Evolutionary conservation across 2,329 filamentous ascomycete species (phyloP).

Genomic region (Trichoderma simmonsii): DNA sequence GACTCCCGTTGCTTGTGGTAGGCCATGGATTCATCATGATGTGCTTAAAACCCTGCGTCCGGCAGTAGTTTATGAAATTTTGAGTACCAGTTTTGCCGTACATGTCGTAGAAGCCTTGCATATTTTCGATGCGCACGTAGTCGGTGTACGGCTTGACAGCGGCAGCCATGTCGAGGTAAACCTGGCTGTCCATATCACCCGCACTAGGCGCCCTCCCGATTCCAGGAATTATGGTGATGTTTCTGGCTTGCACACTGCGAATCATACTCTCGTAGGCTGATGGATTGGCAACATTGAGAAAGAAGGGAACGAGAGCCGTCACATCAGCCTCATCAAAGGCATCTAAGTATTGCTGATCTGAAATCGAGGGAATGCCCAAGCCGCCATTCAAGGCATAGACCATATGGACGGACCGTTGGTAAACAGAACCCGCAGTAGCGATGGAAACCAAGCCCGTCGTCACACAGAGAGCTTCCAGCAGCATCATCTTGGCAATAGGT

Average conservation of each 20-base stretch:
- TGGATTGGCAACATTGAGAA: neutral
- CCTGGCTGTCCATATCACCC: neutral
- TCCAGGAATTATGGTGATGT: neutral
- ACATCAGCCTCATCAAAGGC: neutral
- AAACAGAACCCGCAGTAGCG: neutral
- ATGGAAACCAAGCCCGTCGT: neutral
- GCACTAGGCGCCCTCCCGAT: neutral
- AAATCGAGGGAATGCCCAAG: neutral
- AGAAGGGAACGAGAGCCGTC: neutral
- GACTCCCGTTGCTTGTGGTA: neutral
- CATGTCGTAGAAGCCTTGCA: neutral
- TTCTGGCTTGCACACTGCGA: neutral
- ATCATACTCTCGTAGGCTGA: neutral
- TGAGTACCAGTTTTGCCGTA: neutral
- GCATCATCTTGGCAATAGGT: neutral
- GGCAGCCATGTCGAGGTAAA: neutral
- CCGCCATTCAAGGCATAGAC: neutral
- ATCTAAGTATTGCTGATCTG: neutral
- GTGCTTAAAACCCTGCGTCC: neutral
- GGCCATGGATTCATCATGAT: neutral
- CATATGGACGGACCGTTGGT: neutral
- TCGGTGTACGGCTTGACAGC: neutral
- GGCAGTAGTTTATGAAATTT: neutral
- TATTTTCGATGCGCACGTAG: neutral
- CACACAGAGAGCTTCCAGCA: neutral